phyloP scores from a whole-genome alignment of 176 grass and related monocot genomes.

The Chrysopogon serrulatus region DNA sequence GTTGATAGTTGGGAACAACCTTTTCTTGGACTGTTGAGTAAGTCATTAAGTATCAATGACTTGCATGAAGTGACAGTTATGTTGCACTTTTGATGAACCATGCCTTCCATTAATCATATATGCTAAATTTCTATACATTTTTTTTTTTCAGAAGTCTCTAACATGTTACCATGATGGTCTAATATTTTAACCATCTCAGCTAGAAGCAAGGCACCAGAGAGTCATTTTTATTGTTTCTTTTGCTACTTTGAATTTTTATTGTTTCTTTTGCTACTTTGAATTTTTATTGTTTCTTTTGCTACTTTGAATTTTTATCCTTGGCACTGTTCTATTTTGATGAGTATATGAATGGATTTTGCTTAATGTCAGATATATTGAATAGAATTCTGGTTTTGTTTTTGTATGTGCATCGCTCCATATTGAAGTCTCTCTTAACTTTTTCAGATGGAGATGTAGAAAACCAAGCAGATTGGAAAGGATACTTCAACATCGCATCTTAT shows the following conservation, averaged over 20 bases:
- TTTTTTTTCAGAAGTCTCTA: neutral
- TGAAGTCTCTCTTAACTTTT: constrained; percentile 17
- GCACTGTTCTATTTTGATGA: neutral
- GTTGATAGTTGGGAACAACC: neutral
- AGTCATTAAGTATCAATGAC: neutral
- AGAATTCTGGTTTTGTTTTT: constrained; percentile 8
- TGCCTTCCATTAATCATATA: neutral
- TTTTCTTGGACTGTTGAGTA: neutral
- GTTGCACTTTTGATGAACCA: neutral
- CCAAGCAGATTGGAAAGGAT: constrained; percentile 78
- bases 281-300: neutral
- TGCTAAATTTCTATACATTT: neutral
- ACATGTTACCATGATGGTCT: neutral
- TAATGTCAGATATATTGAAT: neutral
- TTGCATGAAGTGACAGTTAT: neutral
- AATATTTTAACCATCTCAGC: constrained; percentile 7
- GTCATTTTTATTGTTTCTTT: neutral
- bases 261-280: neutral
- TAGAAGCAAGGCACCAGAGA: neutral
- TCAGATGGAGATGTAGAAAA: constrained; percentile 70
- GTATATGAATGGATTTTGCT: neutral
- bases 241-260: neutral
- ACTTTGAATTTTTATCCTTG: neutral
- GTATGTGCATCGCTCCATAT: neutral
- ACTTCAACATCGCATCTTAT: constrained; percentile 91